A percentile compares a stretch with the other conserved stretches of the same genome.
These are phyloP conservation scores for Lolium multiflorum DNA, from an alignment of 176 grass and related monocot species.

Conservation along the genomic window DNA sequence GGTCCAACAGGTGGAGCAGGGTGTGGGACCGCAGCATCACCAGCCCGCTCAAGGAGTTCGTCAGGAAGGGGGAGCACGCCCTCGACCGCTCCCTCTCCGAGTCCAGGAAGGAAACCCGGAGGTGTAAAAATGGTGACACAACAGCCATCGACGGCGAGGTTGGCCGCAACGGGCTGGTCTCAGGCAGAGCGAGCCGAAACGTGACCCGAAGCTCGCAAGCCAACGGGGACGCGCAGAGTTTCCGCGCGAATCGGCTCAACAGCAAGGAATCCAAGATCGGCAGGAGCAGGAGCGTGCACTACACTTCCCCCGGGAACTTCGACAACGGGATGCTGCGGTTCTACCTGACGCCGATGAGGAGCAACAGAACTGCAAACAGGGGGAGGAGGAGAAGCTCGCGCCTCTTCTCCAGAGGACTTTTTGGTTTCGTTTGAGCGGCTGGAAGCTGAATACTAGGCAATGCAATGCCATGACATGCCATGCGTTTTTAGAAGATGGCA, in stretches of 20 bases:
- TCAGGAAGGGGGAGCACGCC: slow-evolving; percentile 65
- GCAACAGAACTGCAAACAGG: slow-evolving; percentile 58
- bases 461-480: background rate
- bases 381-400: slow-evolving; percentile 72
- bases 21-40: slow-evolving; percentile 85
- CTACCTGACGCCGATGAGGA: slow-evolving; percentile 95
- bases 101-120: slow-evolving; percentile 62
- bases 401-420: slow-evolving; percentile 68
- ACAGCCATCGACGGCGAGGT: slow-evolving; percentile 41
- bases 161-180: slow-evolving; percentile 26
- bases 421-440: slow-evolving; percentile 72
- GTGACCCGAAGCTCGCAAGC: slow-evolving; percentile 39
- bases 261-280: slow-evolving; percentile 72
- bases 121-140: slow-evolving; percentile 49
- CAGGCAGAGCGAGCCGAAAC: slow-evolving; percentile 43
- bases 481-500: slow-evolving; percentile 62
- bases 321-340: slow-evolving; percentile 92
- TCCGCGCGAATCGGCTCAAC: slow-evolving; percentile 55
- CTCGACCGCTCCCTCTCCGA: slow-evolving; percentile 82
- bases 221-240: slow-evolving; percentile 44
- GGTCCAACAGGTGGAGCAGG: slow-evolving; percentile 68
- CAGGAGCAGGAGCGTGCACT: slow-evolving; percentile 96
- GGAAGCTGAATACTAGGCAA: slow-evolving; percentile 22
- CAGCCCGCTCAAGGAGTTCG: slow-evolving; percentile 67
- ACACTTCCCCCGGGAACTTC: slow-evolving; percentile 82